Evolutionary conservation across 1,139 yeast genomes (phyloP), one percentile per base, ranked within the genome.

Genomic region (Taphrina flavorubra): DNA sequence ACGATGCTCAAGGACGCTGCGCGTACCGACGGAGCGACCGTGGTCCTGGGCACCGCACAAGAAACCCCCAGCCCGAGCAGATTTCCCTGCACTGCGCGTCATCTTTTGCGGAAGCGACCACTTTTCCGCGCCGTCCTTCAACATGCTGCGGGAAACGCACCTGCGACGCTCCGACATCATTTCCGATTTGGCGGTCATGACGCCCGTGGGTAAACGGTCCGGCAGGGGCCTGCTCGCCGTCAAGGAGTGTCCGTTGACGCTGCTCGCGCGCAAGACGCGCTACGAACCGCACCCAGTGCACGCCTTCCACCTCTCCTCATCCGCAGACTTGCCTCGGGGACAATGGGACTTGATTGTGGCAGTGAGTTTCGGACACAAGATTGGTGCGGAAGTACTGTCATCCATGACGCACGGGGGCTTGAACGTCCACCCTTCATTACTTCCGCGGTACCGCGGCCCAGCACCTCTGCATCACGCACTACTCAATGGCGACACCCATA

Each of bases 381-480:
- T 94, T 6, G 97, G 98, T 0, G 79, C 79, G 0, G 71, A 77
- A 2, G 86, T 91, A 72, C 77, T 94, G 2, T 67, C 75, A 0
- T 58, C 76, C 0, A 79, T 88, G 53, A 77, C 78, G 10, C 85
- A 78, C 75, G 92, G 94, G 0, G 96, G 97, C 0, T 75, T 94
- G 34, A 94, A 94, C 75, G 92, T 94, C 0, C 99, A 94, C 76
- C 99, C 99, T 0, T 91, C 97, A 0, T 77, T 92, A 18, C 81
- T 94, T 13, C 99, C 99, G n/a, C 51, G 72, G 65, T 87, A 90
- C 75, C 84, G 92, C 0, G 99, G 99, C 0, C 87, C 98, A 0
- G 88, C 97, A 1, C 99, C 99, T 0, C 79, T 95, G 6, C 98
- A 94, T 72, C 83, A 86, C 71, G 87, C 97, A 0, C 77, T 95